Evolutionary conservation across 306 rosid species (phyloP), one percentile per base, ranked within the genome.

Genomic region (Vigna mungo): DNA sequence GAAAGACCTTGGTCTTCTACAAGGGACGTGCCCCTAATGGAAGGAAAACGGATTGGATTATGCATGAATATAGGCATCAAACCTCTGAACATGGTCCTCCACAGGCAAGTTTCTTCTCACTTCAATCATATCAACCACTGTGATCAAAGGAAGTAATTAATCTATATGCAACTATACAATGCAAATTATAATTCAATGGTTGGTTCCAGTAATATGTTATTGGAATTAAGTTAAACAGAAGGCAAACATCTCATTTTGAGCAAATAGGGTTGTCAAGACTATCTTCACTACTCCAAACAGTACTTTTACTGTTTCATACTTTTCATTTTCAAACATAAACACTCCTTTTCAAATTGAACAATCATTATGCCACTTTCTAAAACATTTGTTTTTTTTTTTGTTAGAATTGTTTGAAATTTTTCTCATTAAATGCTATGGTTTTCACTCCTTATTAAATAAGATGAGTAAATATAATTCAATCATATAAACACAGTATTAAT

Each of bases 21-120:
- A 87, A 87, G 30, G 98, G 98, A 51, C 90, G 98, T 55, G 98
- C 98, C 47, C 98, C 98, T 3, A 90, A 93, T 68, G 98, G 98
- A 4, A 75, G 90, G 56, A 93, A 93, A 83, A 63, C 89, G 0
- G 98, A 93, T n/a, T 93, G 98, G 98, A 93, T 93, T 9, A 91
- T 93, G 90, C 98, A 93, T 84, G 98, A 93, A 68, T 93, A 88
- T 86, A 90, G 98, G 9, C 89, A 86, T 79, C 97, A 93, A 84
- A 87, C 92, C 30, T 88, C 97, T n/a, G 87, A 88, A 78, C 90
- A 86, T 71, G 92, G 80, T 25, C 90, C 93, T 47, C 86, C 90
- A 39, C 98, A 93, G 89, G 97, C 81, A 86, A 83, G 89, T 76
- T 70, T 11, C 0, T 17, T 32, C 2, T 44, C 23, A 12, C 36